These are phyloP conservation scores for Paraphaeosphaeria sporulosa DNA, from an alignment of 2,329 filamentous ascomycete species.

Conservation along the genomic window DNA sequence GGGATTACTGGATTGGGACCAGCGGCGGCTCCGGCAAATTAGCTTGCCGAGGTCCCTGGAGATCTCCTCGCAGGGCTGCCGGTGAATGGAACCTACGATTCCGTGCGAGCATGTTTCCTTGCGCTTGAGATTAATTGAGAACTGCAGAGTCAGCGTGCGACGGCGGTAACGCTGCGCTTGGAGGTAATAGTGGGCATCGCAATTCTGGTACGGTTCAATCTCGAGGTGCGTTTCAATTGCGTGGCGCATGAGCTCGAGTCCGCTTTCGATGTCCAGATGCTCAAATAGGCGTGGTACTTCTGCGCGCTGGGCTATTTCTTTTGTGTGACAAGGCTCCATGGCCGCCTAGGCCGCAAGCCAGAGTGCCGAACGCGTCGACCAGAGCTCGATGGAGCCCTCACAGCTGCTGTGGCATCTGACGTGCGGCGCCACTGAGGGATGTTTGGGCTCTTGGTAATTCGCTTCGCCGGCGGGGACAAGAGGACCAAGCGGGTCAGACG, in stretches of 20 bases:
- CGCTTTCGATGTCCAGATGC: neutral
- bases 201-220: slow-evolving; percentile 4
- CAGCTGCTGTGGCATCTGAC: slow-evolving; percentile 7
- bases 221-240: slow-evolving; percentile 9
- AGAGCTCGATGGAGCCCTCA: neutral
- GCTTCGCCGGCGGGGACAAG: neutral
- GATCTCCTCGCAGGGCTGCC: slow-evolving; percentile 9
- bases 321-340: slow-evolving; percentile 4
- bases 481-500: neutral
- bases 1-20: slow-evolving; percentile 8
- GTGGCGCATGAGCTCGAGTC: slow-evolving; percentile 7
- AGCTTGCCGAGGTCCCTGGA: slow-evolving; percentile 15
- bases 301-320: slow-evolving; percentile 7
- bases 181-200: neutral
- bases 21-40: slow-evolving; percentile 6
- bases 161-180: too few relatives aligned
- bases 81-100: slow-evolving; percentile 1
- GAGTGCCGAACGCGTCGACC: slow-evolving; percentile 1
- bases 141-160: neutral
- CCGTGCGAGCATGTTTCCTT: slow-evolving; percentile 1
- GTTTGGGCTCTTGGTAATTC: slow-evolving; percentile 2
- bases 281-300: slow-evolving; percentile 3
- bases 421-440: slow-evolving; percentile 8
- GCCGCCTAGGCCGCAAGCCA: slow-evolving; percentile 4
- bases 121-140: neutral